Base-by-base conservation (phyloP, 1,139 yeast species). In the Meyerozyma guilliermondii region DNA sequence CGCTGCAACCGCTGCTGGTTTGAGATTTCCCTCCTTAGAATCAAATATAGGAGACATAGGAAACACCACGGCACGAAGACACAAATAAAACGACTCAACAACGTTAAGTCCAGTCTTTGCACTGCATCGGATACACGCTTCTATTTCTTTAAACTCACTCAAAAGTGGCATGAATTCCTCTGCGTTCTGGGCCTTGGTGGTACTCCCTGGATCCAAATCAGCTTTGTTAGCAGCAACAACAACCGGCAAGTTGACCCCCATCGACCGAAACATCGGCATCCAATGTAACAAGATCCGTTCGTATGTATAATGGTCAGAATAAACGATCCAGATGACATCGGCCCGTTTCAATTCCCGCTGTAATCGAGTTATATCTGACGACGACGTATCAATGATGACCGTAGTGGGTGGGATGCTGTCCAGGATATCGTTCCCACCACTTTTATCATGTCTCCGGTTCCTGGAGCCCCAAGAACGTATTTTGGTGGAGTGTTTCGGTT, bases 31-130 rank as follows among this genome's bases (percentile, higher is more conserved):
- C 48, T 85, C 91, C 53, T 89, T 88, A n/a, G 96, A 82, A 60
- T 92, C 98, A 56, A 84, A 92, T 18, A 92, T 62, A 0, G 98
- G 98, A 0, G 97, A 82, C n/a, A 92, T 76, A 0, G 98, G 98
- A 58, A 87, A 91, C 0, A 92, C 84, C 0, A 91, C 87, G 0
- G 98, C 91, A 43, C 97, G 64, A 60, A 89, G 96, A 55, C 98
- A 92, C 23, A 92, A 65, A 59, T 92, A 92, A 55, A 91, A 89
- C 1, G 95, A 89, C 58, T 80, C 84, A 48, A 85, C 91, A n/a
- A 91, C 91, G 59, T 91, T 89, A 51, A 81, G 75, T 50, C 81
- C 83, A 18, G 75, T 76, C 54, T 83, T 83, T 1, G 97, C 96
- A 54, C 95, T 84, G 54, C 95, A 82, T 46, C 96, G 71, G 20